Base-by-base conservation (phyloP, 768 basidiomycete species). In the Zangia roseola region DNA sequence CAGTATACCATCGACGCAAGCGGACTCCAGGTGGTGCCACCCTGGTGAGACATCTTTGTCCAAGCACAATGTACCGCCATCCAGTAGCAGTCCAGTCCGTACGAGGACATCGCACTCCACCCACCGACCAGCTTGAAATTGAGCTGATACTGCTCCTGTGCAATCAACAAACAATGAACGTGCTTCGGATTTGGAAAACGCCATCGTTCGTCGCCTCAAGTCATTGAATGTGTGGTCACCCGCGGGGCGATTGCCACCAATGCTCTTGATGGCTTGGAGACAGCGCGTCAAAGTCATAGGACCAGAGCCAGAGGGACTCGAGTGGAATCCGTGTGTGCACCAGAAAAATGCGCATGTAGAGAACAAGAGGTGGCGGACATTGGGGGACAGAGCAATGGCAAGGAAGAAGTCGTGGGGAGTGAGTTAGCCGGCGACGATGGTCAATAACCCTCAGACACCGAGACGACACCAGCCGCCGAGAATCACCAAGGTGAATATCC, bases 41-140 rank as follows among this genome's bases (percentile, higher is more conserved):
- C 86, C 8, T 92, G 91, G 91, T 91, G 90, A 3, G 90, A 92
- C 60, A 81, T 93, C 46, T n/a, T 75, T 92, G 45, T 83, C 85
- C 13, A 91, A 91, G 72, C 92, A 91, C 78, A 91, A 84, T 57
- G 77, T 89, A 67, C 74, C 47, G 66, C 73, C 40, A 52, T 72
- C 1, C 47, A 48, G 14, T 52, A 48, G 14, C 53, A 57, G 41
- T 45, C 44, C 43, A 69, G 43, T 55, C 68, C 38, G 79, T 85
- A 79, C 58, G 84, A 87, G 60, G 74, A 76, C 48, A 82, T 91
- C 33, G 83, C 80, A 1, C 65, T 92, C 19, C 85, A 91, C 56
- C 88, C 88, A 61, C 83, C 0, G 88, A 74, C 2, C 81, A 86
- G 57, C 76, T 90, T 40, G 90, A 91, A 68, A 78, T 77, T 51